Base-by-base conservation (phyloP, 495 filamentous ascomycete genomes). In the Neurospora discreta region DNA sequence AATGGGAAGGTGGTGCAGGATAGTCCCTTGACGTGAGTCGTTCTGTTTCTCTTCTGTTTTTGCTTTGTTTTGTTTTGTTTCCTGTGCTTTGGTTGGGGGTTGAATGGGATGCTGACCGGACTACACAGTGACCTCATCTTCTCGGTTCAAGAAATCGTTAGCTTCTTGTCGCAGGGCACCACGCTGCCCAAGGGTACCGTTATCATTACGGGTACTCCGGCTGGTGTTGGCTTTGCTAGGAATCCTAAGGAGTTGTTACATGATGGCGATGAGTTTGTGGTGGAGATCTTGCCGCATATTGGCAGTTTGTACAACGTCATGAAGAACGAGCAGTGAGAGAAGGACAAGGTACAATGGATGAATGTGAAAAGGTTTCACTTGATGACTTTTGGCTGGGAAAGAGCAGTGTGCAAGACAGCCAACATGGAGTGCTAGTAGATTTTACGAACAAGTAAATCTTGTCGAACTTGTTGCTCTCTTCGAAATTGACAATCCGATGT, bases 171-270 rank as follows among this genome's bases (percentile, higher is more conserved):
- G 9, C 81, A 85, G 73, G 83, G 84, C 38, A 85, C 85, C 8
- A 87, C 85, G 20, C 77, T 86, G 41, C 79, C 75, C 52, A 74
- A 73, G 69, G 83, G 83, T 18, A 85, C 80, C 6, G 76, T 84
- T 67, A 83, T 87, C 73, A 77, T 85, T 71, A 85, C 83, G 15
- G 85, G 83, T 33, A 85, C 81, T 11, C 88, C 87, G 2, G 80
- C 81, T 10, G 83, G 81, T 58, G 81, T 84, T 16, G 84, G 83
- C 9, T 80, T 82, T 68, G 77, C 76, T 16, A 82, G 76, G 72
- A 79, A 81, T 39, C 81, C 80, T 26, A 78, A 81, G 72, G 82
- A 81, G 75, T 78, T 80, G 74, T 74, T 86, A 68, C 76, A 77
- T n/a, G 82, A 84, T 41, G 81, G 83, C 30, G 83, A 85, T 58